Percentiles rank a stretch among this genome's conserved stretches.
Conservation (phyloP, 441 rosid genomes). For the Hura crepitans region DNA sequence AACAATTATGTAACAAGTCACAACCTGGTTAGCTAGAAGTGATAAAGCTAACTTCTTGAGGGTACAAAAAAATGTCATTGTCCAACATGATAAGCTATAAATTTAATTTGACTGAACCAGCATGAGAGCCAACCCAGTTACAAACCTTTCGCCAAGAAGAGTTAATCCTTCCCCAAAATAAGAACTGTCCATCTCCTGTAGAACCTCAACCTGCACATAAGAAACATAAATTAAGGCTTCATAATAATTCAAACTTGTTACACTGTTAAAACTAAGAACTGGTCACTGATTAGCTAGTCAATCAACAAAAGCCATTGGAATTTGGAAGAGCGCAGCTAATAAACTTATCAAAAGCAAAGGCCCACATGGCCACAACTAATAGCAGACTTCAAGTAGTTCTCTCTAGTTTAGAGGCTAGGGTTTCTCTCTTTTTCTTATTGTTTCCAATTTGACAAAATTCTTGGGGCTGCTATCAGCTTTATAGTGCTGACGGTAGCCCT, state of each 20-base stretch:
- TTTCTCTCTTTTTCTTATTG: too few relatives aligned
- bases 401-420: too few relatives aligned
- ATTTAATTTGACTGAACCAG: background rate
- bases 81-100: background rate
- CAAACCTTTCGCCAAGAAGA: slow-evolving; percentile 75
- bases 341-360: background rate
- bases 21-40: background rate
- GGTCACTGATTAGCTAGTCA: background rate
- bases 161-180: slow-evolving; percentile 94
- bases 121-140: slow-evolving; percentile 9
- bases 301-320: too few relatives aligned
- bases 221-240: slow-evolving; percentile 8
- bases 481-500: too few relatives aligned
- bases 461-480: too few relatives aligned
- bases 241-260: background rate
- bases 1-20: background rate
- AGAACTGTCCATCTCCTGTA: slow-evolving; percentile 50
- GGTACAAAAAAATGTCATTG: background rate
- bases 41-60: background rate
- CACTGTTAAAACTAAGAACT: background rate
- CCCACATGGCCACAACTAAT: background rate
- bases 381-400: slow-evolving; percentile 4
- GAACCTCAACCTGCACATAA: slow-evolving; percentile 50
- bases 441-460: too few relatives aligned
- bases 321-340: too few relatives aligned